phyloP scores from a whole-genome alignment of 1,284 basidiomycete species.

The Sporisorium reilianum region DNA sequence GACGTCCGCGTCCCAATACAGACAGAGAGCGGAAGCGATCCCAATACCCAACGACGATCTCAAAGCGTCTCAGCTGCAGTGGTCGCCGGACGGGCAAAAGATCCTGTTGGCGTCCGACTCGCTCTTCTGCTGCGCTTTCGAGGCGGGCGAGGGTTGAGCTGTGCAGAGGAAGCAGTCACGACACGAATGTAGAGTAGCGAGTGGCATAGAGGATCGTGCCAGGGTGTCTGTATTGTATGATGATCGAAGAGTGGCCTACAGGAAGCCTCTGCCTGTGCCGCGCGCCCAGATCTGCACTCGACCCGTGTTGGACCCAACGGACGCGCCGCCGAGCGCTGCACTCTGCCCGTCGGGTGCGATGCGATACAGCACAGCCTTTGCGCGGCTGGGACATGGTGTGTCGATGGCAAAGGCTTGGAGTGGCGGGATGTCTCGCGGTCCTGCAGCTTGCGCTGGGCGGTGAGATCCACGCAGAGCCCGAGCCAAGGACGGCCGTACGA shows the following conservation, averaged over 20 bases:
- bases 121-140: constrained; percentile 78
- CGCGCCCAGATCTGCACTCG: constrained; percentile 50
- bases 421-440: constrained; percentile 18
- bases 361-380: constrained; percentile 46
- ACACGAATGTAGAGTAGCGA: constrained; percentile 14
- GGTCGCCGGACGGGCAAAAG: constrained; percentile 87
- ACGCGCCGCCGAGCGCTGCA: constrained; percentile 36
- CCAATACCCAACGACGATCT: constrained; percentile 54
- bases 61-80: constrained; percentile 75
- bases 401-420: constrained; percentile 44
- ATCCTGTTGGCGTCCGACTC: constrained; percentile 79
- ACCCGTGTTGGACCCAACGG: constrained; percentile 34
- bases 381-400: constrained; percentile 44
- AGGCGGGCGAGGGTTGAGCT: constrained; percentile 28
- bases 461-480: constrained; percentile 9
- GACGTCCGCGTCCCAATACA: constrained; percentile 7
- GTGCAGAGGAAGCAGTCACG: neutral
- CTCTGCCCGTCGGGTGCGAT: constrained; percentile 50
- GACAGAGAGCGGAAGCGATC: constrained; percentile 51
- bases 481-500: constrained; percentile 40
- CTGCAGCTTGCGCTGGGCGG: neutral
- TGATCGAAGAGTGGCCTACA: constrained; percentile 6
- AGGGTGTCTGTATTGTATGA: constrained; percentile 14
- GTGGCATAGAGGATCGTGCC: neutral
- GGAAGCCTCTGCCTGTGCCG: constrained; percentile 48